These are phyloP conservation scores for Aspergillus wentii DNA, from an alignment of 495 filamentous ascomycete genomes.

Conservation along the genomic window DNA sequence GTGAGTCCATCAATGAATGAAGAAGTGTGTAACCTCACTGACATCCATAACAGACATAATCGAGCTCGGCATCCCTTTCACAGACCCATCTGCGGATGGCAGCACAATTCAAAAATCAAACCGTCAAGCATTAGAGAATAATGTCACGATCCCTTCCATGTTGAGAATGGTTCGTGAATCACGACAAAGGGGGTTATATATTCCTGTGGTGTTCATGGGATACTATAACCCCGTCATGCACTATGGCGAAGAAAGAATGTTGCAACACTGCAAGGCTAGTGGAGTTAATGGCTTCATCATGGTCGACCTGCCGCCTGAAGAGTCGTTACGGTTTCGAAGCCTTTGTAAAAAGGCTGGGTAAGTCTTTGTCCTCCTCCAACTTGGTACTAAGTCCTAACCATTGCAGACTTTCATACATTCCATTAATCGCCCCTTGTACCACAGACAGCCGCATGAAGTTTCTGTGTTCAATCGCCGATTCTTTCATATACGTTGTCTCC, in stretches of 20 bases:
- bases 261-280: constrained; percentile 68
- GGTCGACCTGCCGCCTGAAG: constrained; percentile 83
- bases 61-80: constrained; percentile 71
- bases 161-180: constrained; percentile 70
- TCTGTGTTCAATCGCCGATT: constrained; percentile 81
- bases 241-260: constrained; percentile 66
- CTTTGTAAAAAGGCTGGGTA: constrained; percentile 58
- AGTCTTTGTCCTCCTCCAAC: constrained; percentile 1
- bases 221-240: constrained; percentile 85
- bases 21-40: not conserved
- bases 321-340: constrained; percentile 74
- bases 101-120: constrained; percentile 81
- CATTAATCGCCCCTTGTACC: constrained; percentile 78
- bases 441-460: constrained; percentile 74
- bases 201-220: constrained; percentile 82
- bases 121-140: constrained; percentile 70
- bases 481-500: constrained; percentile 89
- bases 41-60: constrained; percentile 16
- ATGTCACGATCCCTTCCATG: constrained; percentile 63
- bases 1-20: constrained; percentile 41
- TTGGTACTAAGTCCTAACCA: not conserved
- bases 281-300: constrained; percentile 87
- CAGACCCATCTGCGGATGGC: constrained; percentile 86
- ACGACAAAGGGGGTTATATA: constrained; percentile 59
- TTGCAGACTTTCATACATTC: constrained; percentile 67